phyloP scores from a whole-genome alignment of 1,284 basidiomycete genomes.

The Malassezia vespertilionis region DNA sequence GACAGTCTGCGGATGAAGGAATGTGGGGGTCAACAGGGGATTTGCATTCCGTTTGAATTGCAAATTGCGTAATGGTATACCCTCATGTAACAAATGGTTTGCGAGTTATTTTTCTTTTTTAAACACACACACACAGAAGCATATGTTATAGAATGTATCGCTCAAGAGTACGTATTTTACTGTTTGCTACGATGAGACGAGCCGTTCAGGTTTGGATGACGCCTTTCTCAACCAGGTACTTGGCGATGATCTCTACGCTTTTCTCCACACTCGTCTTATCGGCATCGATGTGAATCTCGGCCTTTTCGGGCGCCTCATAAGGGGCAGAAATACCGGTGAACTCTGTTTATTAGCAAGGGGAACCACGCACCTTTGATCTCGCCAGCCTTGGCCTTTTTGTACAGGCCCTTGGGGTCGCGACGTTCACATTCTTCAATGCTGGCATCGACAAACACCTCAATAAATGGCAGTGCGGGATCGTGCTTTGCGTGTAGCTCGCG shows the following conservation, averaged over 20 bases:
- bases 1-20: no score
- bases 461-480: slow-evolving; percentile 62
- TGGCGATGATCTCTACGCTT: slow-evolving; percentile 67
- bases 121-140: no score
- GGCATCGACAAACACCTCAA: slow-evolving; percentile 86
- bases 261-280: slow-evolving; percentile 67
- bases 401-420: slow-evolving; percentile 92
- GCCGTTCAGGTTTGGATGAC: slow-evolving; percentile 29
- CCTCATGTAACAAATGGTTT: no score
- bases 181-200: neutral
- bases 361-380: slow-evolving; percentile 73
- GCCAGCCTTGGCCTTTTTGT: slow-evolving; percentile 89
- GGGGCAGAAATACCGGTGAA: slow-evolving; percentile 97
- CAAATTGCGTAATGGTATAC: no score
- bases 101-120: no score
- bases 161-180: neutral
- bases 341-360: slow-evolving; percentile 52
- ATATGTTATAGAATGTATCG: no score
- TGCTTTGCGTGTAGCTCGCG: slow-evolving; percentile 62
- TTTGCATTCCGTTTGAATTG: no score
- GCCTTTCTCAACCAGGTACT: slow-evolving; percentile 62
- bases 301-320: slow-evolving; percentile 74
- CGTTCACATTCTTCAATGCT: slow-evolving; percentile 76
- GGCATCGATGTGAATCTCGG: slow-evolving; percentile 89
- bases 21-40: no score